Evolutionary conservation across 2,329 filamentous ascomycete species (phyloP).

Genomic region (Epichloe glyceriae): DNA sequence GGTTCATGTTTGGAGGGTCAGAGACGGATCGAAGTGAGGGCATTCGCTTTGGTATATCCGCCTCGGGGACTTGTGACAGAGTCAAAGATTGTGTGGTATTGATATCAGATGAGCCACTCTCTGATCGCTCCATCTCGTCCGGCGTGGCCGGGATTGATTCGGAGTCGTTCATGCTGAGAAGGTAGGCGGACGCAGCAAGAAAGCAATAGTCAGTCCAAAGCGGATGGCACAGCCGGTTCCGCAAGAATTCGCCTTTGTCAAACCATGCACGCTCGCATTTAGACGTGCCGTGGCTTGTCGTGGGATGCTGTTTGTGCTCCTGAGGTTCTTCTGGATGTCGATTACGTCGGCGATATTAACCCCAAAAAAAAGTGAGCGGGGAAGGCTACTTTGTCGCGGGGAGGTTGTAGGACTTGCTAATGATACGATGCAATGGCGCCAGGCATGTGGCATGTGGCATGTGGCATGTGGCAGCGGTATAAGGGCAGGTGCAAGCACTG

Average conservation of each 20-base stretch:
- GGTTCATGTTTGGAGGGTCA: slow-evolving; percentile 52
- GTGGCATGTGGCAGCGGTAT: too few species aligned
- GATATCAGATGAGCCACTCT: slow-evolving; percentile 13
- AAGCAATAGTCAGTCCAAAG: slow-evolving; percentile 1
- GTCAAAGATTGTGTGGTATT: slow-evolving; percentile 34
- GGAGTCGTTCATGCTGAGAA: slow-evolving; percentile 14
- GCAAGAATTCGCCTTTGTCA: background rate
- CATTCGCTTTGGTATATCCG: slow-evolving; percentile 33
- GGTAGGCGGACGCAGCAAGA: background rate
- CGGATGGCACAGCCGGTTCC: slow-evolving; percentile 6
- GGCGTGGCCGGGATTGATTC: slow-evolving; percentile 32
- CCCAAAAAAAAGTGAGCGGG: background rate
- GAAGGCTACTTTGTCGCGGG: background rate
- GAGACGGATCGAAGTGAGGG: slow-evolving; percentile 48
- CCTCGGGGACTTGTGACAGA: slow-evolving; percentile 27
- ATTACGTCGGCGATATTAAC: background rate
- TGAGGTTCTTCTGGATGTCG: background rate
- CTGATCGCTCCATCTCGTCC: slow-evolving; percentile 28
- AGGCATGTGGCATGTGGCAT: background rate
- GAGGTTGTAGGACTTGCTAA: background rate
- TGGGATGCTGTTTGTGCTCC: background rate
- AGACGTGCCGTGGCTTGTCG: background rate
- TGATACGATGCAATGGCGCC: background rate
- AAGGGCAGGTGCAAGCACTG: too few species aligned
- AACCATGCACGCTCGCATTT: slow-evolving; percentile 4